Base-by-base conservation (phyloP, 768 basidiomycete species). In the Lactifluus rugatus region DNA sequence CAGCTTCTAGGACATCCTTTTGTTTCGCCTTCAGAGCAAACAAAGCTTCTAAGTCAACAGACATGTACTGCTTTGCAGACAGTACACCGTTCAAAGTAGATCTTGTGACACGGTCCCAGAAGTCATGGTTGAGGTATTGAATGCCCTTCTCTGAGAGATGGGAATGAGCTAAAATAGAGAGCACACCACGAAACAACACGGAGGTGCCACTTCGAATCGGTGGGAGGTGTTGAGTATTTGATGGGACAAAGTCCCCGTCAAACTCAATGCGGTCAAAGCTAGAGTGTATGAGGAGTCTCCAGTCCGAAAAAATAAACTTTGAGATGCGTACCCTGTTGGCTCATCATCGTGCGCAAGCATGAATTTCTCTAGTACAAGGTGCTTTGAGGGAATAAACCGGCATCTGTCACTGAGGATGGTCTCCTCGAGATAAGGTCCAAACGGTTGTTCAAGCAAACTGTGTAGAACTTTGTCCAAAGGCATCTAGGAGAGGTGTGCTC, bases 101-200 rank as follows among this genome's bases (percentile, higher is more conserved):
- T 58, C 47, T n/a, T 17, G 23, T 45, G 46, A 76, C 74, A 16
- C 78, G 70, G 41, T 72, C 59, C 19, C 72, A 70, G 11, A 85
- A 64, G 51, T 82, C 82, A 3, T 52, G 41, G 51, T 78, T 69
- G 5, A 87, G 62, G 51, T 63, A 68, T 39, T 69, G 63, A 36
- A 64, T 56, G 1, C 82, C 85, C 44, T 64, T 65, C 0, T 71
- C 69, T 0, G 82, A 78, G 21, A 87, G 75, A 76, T 81, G 83
- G 1, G 68, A 62, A 0, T 79, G 71, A 2, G 69, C 56, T 2
- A 71, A 64, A 58, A 86, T 75, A 39, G 72, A 72, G 0, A 85
- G 70, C 5, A 76, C 63, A 0, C 83, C 84, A 32, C 75, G 78
- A 59, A 84, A 81, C 11, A 74, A 70, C 19, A 82, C 74, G 17